Percentiles rank a stretch among this genome's conserved stretches.
Evolutionary conservation across 1,139 yeast genomes (phyloP).

Genomic region (Scheffersomyces cryptocercus): DNA sequence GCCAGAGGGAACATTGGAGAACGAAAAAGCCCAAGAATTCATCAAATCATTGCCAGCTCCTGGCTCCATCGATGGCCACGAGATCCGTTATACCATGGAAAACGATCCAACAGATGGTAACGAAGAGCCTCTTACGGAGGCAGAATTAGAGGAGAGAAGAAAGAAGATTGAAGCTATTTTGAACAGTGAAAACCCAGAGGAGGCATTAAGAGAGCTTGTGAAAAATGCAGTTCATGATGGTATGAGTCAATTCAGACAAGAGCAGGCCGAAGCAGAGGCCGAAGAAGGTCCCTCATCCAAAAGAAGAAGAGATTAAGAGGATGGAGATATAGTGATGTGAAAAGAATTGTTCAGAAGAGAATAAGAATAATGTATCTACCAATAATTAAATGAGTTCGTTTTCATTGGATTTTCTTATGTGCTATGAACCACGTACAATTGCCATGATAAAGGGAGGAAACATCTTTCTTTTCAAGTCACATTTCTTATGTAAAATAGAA

Average conservation of each 20-base stretch:
- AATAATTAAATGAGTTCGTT: too few species aligned
- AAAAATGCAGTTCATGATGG: conserved; percentile 63
- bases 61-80: conserved; percentile 50
- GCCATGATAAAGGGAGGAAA: too few species aligned
- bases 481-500: too few species aligned
- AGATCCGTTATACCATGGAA: conserved; percentile 59
- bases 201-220: conserved; percentile 68
- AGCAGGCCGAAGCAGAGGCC: conserved; percentile 11
- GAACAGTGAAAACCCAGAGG: conserved; percentile 77
- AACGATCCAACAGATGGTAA: conserved; percentile 37
- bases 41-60: conserved; percentile 39
- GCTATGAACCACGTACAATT: too few species aligned
- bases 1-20: conserved; percentile 12
- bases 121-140: conserved; percentile 19
- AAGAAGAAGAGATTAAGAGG: conserved; percentile 21
- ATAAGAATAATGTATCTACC: too few species aligned
- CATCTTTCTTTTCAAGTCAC: too few species aligned
- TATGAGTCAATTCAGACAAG: conserved; percentile 28
- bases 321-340: too few species aligned
- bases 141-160: conserved; percentile 56
- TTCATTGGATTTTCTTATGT: too few species aligned
- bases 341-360: too few species aligned
- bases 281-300: conserved; percentile 18
- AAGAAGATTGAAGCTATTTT: conserved; percentile 68
- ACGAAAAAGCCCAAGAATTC: conserved; percentile 11